A percentile compares a stretch with the other conserved stretches of the same genome.
Evolutionary conservation across 371 early-diverging fungal genomes (phyloP).

Genomic region (Mucor ambiguus): DNA sequence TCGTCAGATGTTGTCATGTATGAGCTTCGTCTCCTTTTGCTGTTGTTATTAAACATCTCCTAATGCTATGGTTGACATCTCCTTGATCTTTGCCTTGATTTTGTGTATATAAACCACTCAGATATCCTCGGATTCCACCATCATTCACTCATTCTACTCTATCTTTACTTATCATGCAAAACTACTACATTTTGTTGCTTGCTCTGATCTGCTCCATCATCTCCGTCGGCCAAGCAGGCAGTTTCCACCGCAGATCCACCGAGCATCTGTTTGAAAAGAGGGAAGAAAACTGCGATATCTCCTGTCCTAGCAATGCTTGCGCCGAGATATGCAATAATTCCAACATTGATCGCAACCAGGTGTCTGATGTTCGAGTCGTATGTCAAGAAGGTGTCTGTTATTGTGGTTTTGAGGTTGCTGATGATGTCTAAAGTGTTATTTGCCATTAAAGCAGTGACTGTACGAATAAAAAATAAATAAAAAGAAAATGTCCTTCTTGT

Average conservation of each 20-base stretch:
- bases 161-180: not conserved
- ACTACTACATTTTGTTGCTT: not conserved
- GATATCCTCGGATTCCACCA: not conserved
- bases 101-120: not conserved
- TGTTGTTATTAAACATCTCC: not conserved
- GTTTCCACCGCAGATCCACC: constrained; percentile 5
- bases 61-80: not conserved
- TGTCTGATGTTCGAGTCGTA: constrained; percentile 9
- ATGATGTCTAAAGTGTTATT: not conserved
- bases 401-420: constrained; percentile 18
- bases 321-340: constrained; percentile 5
- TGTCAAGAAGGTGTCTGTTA: constrained; percentile 18
- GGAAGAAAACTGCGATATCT: constrained; percentile 17
- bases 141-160: not conserved
- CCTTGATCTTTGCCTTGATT: not conserved
- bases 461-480: not conserved
- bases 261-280: not conserved
- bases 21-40: not conserved
- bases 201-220: not conserved
- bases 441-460: not conserved
- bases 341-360: not conserved
- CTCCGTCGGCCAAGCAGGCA: constrained; percentile 12
- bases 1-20: constrained; percentile 3
- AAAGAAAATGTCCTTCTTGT: no score
- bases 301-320: constrained; percentile 5